Conservation (phyloP, 2,329 filamentous ascomycete species). For the Blastomyces gilchristii region DNA sequence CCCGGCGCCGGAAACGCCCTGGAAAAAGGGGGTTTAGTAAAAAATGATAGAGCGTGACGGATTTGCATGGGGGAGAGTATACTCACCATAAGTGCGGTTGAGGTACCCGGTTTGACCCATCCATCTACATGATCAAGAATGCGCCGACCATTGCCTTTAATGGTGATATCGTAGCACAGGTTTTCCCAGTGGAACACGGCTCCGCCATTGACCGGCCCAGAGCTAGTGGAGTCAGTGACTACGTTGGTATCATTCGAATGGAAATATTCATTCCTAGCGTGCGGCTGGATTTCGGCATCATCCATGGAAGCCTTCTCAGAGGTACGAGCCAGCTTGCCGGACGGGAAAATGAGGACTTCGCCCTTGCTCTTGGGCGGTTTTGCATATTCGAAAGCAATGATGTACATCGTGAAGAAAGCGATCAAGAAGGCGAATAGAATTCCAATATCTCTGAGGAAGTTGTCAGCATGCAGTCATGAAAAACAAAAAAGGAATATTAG, state of each 20-base stretch:
- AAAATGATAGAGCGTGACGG: neutral
- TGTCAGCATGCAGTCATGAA: neutral
- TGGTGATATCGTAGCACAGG: constrained; percentile 70
- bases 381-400: neutral
- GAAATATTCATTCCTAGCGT: neutral
- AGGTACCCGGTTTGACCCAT: constrained; percentile 84
- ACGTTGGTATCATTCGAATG: neutral
- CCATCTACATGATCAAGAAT: constrained; percentile 81
- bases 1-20: constrained; percentile 72
- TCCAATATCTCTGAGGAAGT: constrained; percentile 30
- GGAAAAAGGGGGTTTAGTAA: neutral
- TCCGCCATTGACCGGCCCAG: neutral
- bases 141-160: constrained; percentile 63
- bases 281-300: neutral
- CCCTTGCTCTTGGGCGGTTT: neutral
- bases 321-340: constrained; percentile 29
- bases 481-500: no score
- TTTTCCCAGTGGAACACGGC: constrained; percentile 70
- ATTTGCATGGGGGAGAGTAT: neutral
- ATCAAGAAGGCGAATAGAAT: constrained; percentile 37
- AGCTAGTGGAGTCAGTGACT: neutral
- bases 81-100: constrained; percentile 66
- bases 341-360: neutral
- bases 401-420: neutral
- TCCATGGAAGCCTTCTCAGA: neutral